Conservation (phyloP, 805 yeast genomes). For the Myxozyma lipomycoides region DNA sequence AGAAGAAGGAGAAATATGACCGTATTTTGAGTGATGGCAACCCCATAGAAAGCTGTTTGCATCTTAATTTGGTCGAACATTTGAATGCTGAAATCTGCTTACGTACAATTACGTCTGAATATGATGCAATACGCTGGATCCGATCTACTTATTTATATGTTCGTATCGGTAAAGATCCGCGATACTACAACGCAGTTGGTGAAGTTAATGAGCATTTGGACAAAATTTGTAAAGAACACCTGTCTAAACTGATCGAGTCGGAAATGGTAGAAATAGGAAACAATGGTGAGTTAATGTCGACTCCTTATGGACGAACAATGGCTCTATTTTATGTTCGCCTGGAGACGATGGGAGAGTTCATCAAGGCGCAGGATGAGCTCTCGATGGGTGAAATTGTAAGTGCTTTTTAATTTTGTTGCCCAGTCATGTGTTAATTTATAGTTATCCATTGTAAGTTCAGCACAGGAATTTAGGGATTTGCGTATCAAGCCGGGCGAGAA, state of each 20-base stretch:
- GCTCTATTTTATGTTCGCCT: conserved; percentile 46
- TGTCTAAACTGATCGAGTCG: conserved; percentile 38
- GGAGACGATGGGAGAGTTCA: conserved; percentile 42
- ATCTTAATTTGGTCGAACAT: conserved; percentile 28
- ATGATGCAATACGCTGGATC: conserved; percentile 47
- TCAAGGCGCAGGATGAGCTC: neutral
- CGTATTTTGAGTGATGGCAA: conserved; percentile 43
- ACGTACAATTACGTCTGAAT: conserved; percentile 39
- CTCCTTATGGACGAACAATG: conserved; percentile 47
- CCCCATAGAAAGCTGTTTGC: conserved; percentile 44
- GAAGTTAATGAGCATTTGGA: conserved; percentile 33
- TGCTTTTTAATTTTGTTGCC: neutral
- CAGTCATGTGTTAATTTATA: neutral
- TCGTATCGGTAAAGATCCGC: conserved; percentile 42
- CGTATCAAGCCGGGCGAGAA: conserved; percentile 46
- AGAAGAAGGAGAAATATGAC: conserved; percentile 41
- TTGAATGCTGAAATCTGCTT: conserved; percentile 45
- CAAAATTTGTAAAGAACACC: conserved; percentile 37
- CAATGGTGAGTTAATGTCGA: conserved; percentile 36
- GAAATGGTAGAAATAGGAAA: conserved; percentile 34
- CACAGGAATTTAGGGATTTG: conserved; percentile 44
- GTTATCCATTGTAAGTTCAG: conserved; percentile 35
- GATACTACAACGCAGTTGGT: conserved; percentile 37
- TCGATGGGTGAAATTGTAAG: conserved; percentile 9
- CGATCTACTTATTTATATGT: conserved; percentile 49